Evolutionary conservation across 2,329 filamentous ascomycete genomes (phyloP).

Genomic region (Claviceps humidiphila): DNA sequence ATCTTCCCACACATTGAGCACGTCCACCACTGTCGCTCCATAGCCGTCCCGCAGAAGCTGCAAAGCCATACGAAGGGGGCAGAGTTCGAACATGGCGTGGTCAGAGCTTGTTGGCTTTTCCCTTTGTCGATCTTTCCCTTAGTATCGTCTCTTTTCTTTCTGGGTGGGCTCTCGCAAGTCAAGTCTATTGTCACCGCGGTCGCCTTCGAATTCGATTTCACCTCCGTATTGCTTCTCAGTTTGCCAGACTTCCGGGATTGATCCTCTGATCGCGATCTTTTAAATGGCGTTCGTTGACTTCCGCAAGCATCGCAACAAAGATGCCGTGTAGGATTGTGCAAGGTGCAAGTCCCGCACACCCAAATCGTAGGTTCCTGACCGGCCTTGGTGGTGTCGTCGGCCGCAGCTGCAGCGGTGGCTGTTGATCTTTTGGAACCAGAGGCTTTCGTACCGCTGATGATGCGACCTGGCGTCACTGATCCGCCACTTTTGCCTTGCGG

Average conservation of each 20-base stretch:
- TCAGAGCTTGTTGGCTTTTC: constrained; percentile 6
- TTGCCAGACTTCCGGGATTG: not conserved
- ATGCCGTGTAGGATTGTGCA: constrained; percentile 38
- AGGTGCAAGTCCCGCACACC: constrained; percentile 43
- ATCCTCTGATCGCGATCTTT: constrained; percentile 7
- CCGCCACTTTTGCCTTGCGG: constrained; percentile 14
- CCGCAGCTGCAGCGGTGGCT: not conserved
- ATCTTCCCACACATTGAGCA: constrained; percentile 41
- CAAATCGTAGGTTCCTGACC: constrained; percentile 22
- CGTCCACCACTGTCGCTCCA: constrained; percentile 44
- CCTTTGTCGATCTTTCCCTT: constrained; percentile 1
- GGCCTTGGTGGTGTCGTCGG: not conserved
- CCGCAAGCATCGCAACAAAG: constrained; percentile 46
- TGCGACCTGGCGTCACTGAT: constrained; percentile 15
- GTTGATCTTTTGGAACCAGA: not conserved
- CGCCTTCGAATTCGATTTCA: constrained; percentile 6
- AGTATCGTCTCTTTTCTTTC: constrained; percentile 6
- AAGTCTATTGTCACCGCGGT: constrained; percentile 18
- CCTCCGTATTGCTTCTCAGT: constrained; percentile 9
- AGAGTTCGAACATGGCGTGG: constrained; percentile 4
- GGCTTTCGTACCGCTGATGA: constrained; percentile 2
- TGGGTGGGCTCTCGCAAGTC: constrained; percentile 18
- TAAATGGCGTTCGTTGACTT: constrained; percentile 20
- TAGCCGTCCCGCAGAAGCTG: constrained; percentile 34
- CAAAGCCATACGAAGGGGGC: constrained; percentile 34